Percentiles rank a stretch among this genome's conserved stretches.
Evolutionary conservation across 2,329 filamentous ascomycete genomes (phyloP).

Genomic region (Ustilaginoidea virens): DNA sequence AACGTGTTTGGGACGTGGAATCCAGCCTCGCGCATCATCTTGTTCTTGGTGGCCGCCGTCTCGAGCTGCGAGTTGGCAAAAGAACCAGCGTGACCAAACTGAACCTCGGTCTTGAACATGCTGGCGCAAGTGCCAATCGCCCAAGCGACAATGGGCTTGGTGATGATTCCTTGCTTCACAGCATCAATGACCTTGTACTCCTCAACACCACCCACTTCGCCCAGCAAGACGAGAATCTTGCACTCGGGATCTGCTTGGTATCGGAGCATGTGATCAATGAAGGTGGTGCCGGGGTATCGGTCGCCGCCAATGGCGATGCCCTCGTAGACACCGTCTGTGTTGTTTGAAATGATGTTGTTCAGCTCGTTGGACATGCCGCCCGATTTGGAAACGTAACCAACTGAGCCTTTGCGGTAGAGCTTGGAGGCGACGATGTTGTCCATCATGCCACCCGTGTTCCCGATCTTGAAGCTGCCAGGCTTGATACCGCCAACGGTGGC

Average conservation of each 20-base stretch:
- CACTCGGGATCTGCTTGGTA: slow-evolving; percentile 95
- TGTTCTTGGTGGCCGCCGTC: slow-evolving; percentile 93
- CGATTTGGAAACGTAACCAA: slow-evolving; percentile 99
- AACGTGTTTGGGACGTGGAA: slow-evolving; percentile 93
- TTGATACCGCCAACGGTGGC: slow-evolving; percentile 99
- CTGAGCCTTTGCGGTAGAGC: slow-evolving; percentile 97
- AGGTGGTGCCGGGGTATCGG: slow-evolving; percentile 95
- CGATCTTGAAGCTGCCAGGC: slow-evolving; percentile 98
- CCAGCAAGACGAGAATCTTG: slow-evolving; percentile 91
- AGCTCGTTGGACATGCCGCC: slow-evolving; percentile 99
- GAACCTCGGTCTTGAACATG: slow-evolving; percentile 99
- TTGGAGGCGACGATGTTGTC: slow-evolving; percentile 99
- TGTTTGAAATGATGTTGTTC: slow-evolving; percentile 98
- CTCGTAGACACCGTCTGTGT: slow-evolving; percentile 95
- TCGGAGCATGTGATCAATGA: slow-evolving; percentile 94
- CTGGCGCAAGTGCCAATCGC: slow-evolving; percentile 97
- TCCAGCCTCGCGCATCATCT: slow-evolving; percentile 87
- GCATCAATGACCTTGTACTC: slow-evolving; percentile 99
- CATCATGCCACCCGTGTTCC: slow-evolving; percentile 99
- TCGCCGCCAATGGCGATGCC: slow-evolving; percentile 99
- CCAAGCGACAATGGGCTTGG: slow-evolving; percentile 98
- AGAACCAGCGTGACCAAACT: slow-evolving; percentile 96
- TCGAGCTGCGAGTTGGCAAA: slow-evolving; percentile 99
- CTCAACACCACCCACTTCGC: slow-evolving; percentile 98
- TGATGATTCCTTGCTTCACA: slow-evolving; percentile 86